Conservation (phyloP, 805 yeast species). For the Torulaspora gathmanii region DNA sequence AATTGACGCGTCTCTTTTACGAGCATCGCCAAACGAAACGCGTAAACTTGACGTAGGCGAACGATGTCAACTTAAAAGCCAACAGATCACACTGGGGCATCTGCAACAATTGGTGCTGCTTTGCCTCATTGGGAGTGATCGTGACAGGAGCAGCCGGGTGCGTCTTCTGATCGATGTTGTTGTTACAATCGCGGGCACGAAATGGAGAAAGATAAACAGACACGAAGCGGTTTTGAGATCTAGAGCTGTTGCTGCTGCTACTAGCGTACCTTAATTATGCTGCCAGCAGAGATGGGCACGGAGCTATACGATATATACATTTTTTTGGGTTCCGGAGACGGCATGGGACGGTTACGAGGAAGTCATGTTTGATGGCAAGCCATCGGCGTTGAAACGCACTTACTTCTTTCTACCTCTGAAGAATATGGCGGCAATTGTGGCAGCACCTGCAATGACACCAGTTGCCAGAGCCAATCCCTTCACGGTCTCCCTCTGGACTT, state of each 20-base stretch:
- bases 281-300: background rate
- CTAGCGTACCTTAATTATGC: no score
- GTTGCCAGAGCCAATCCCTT: slow-evolving; percentile 85
- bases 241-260: background rate
- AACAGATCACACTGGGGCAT: background rate
- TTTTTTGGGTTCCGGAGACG: background rate
- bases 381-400: background rate
- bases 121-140: background rate
- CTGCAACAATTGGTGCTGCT: background rate
- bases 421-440: slow-evolving; percentile 43
- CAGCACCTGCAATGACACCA: slow-evolving; percentile 80
- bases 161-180: background rate
- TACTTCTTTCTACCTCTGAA: slow-evolving; percentile 22
- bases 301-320: background rate
- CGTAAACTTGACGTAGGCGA: slow-evolving; percentile 1
- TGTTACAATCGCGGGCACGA: background rate
- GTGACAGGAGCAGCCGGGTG: background rate
- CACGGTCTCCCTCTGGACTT: slow-evolving; percentile 80
- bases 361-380: background rate
- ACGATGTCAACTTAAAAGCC: background rate
- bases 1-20: slow-evolving; percentile 9
- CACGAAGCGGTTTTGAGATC: background rate
- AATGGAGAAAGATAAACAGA: background rate
- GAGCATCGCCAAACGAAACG: slow-evolving; percentile 4
- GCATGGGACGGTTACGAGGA: background rate